Evolutionary conservation across 805 yeast genomes (phyloP).

Genomic region (Saccharomycopsis fibuligera): DNA sequence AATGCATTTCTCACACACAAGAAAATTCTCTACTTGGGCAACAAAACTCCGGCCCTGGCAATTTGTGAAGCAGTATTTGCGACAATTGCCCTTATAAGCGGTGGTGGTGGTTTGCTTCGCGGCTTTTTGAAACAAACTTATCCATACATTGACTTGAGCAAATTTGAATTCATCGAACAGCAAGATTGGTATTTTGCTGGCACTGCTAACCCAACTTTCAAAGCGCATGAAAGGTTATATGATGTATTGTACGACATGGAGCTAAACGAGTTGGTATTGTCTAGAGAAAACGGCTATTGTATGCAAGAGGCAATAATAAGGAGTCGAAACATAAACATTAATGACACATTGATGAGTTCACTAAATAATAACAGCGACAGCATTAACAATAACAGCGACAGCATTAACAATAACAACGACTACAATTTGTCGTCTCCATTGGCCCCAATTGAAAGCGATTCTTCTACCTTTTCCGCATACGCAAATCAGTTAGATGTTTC

Average conservation of each 20-base stretch:
- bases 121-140: conserved; percentile 44
- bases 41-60: conserved; percentile 42
- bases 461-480: not conserved
- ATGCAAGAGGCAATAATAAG: no score
- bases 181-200: conserved; percentile 52
- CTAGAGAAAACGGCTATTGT: not conserved
- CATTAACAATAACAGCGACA: no score
- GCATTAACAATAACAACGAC: no score
- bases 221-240: conserved; percentile 48
- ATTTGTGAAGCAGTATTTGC: conserved; percentile 47
- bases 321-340: no score
- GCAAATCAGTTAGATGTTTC: not conserved
- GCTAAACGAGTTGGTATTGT: conserved; percentile 28
- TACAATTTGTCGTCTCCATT: not conserved
- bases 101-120: conserved; percentile 45
- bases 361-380: no score
- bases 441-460: not conserved
- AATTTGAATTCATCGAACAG: conserved; percentile 42
- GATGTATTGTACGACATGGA: conserved; percentile 51
- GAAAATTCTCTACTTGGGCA: conserved; percentile 42
- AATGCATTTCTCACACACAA: conserved; percentile 50
- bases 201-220: conserved; percentile 54
- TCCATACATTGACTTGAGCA: conserved; percentile 51
- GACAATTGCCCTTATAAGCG: conserved; percentile 43
- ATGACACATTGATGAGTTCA: no score